Evolutionary conservation across 2,329 filamentous ascomycete species (phyloP), one percentile per base, ranked within the genome.

Genomic region (Exserohilum turcica): DNA sequence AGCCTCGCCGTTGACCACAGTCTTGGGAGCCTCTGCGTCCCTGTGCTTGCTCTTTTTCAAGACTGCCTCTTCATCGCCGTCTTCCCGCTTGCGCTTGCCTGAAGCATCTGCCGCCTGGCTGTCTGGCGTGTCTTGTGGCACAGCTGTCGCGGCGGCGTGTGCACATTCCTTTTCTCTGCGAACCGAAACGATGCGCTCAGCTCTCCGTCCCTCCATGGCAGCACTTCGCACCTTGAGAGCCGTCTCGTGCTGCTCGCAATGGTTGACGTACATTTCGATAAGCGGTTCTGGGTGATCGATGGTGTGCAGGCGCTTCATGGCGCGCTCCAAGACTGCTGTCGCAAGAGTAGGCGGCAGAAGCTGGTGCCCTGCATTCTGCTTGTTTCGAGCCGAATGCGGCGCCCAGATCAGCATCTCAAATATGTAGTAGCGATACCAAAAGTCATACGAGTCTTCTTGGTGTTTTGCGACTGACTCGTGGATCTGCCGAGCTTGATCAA

Each of bases 361-460:
- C 18, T 64, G 61, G 6, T 79, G 79, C 43, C 80, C 80, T 66
- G 79, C 78, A 13, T 81, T 80, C 27, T 76, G 74, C 35, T 73
- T 72, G 45, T 82, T 82, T 8, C 77, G 77, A 43, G 83, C 78
- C 2, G 80, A 79, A 53, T 85, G 80, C 56, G 81, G 83, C 52
- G 80, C 79, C 82, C 84, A 87, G n/a, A 82, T 77, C 52, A 89
- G 82, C 81, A 97, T 88, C 76, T 97, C 94, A 89, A 92, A 97
- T 47, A 88, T 81, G 75, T 97, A 97, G 74, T 91, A 97, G 37
- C 87, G 86, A 49, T 92, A 82, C 94, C 94, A 99, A 72, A 97
- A 97, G 65, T 96, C 91, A 68, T 92, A 92, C 63, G 86, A 92
- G 63, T 91, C 85, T 27, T 86, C 86, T 50, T 91, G 85, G 15